These are phyloP conservation scores for Suillus lakei DNA, from an alignment of 768 basidiomycete genomes.

Conservation along the genomic window DNA sequence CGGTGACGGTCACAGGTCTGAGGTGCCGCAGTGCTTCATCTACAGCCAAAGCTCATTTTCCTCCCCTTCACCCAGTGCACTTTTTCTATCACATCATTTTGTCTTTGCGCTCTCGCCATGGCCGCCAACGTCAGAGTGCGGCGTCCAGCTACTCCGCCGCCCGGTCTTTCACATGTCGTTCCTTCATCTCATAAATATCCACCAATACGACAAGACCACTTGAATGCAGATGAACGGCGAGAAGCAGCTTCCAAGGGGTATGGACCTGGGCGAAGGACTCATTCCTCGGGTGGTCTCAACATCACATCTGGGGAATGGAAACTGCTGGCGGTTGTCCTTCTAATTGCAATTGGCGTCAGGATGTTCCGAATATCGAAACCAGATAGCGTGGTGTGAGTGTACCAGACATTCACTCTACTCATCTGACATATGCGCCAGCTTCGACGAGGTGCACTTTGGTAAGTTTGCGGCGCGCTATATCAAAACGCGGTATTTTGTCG, in stretches of 20 bases:
- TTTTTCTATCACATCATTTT: conserved; percentile 8
- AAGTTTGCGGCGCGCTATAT: conserved; percentile 96
- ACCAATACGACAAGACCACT: conserved; percentile 60
- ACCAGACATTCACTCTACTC: conserved; percentile 1
- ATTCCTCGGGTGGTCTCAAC: conserved; percentile 63
- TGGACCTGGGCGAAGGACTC: conserved; percentile 51
- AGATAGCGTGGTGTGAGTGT: conserved; percentile 87
- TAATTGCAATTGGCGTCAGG: conserved; percentile 82
- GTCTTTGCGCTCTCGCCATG: conserved; percentile 32
- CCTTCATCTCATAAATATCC: conserved; percentile 60
- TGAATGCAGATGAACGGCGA: conserved; percentile 77
- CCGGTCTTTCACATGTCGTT: conserved; percentile 43
- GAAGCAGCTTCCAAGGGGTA: conserved; percentile 72
- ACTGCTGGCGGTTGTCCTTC: conserved; percentile 63
- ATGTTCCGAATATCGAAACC: conserved; percentile 86
- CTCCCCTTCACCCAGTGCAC: neutral
- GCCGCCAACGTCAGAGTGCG: conserved; percentile 62
- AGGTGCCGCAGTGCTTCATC: neutral
- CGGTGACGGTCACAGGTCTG: too few species aligned
- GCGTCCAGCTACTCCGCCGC: conserved; percentile 71
- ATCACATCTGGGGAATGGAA: conserved; percentile 78
- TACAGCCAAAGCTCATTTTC: neutral
- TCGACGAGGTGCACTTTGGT: conserved; percentile 98
- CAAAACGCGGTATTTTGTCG: conserved; percentile 89
- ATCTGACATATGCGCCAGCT: conserved; percentile 50